phyloP scores from a whole-genome alignment of 345 rosid genomes.

The Sonneratia alba region DNA sequence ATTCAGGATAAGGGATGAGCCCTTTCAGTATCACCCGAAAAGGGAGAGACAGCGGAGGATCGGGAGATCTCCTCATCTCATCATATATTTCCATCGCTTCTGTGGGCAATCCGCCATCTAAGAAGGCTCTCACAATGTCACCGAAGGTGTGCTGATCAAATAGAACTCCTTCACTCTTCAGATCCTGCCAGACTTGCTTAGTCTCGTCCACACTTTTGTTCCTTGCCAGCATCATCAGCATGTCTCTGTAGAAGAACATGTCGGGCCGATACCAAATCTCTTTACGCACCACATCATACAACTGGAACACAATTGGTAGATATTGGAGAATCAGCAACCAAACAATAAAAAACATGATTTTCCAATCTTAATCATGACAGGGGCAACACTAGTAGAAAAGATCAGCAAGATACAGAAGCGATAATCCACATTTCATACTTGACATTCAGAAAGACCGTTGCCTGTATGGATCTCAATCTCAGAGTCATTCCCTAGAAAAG shows the following conservation, averaged over 20 bases:
- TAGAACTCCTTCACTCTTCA: slow-evolving; percentile 64
- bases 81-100: slow-evolving; percentile 76
- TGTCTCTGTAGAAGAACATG: slow-evolving; percentile 86
- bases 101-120: slow-evolving; percentile 45
- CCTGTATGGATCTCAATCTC: background rate
- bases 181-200: slow-evolving; percentile 66
- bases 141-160: slow-evolving; percentile 92
- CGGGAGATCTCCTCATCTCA: slow-evolving; percentile 89
- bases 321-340: background rate
- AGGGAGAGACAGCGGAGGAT: slow-evolving; percentile 73
- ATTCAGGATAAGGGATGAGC: slow-evolving; percentile 69
- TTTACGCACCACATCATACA: slow-evolving; percentile 68
- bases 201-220: slow-evolving; percentile 59
- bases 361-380: background rate
- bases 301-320: slow-evolving; percentile 21
- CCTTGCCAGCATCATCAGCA: slow-evolving; percentile 91
- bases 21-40: slow-evolving; percentile 90
- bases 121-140: slow-evolving; percentile 64
- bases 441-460: background rate
- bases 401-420: background rate
- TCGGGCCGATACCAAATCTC: slow-evolving; percentile 94
- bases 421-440: background rate
- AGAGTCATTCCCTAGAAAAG: background rate
- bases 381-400: background rate
- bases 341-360: background rate